Evolutionary conservation across 345 rosid genomes (phyloP), one percentile per base, ranked within the genome.

Genomic region (Chamaenerion angustifolium): DNA sequence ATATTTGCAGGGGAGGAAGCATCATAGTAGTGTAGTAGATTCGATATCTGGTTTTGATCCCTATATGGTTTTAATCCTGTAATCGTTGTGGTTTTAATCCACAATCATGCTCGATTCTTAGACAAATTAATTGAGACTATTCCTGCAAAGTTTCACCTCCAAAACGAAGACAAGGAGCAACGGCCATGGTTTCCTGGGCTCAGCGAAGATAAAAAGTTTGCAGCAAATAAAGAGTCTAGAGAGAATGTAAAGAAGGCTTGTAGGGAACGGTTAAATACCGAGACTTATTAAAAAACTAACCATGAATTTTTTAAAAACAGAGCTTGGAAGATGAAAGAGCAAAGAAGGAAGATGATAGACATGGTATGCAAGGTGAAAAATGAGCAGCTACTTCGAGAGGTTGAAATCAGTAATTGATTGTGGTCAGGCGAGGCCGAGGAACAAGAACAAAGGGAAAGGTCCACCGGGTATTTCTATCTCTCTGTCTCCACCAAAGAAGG

Each of bases 401-500:
- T 11, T 40, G 50, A 46, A 31, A 12, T 17, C 12, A 44, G 8
- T 3, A 45, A 14, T 31, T 16, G 14, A 35, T 17, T 23, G 18
- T 42, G 45, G 19, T 50, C 45, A 90, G 98, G 92, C 94, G 46
- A 86, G 96, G 85, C 94, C 94, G 43, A 59, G 94, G 54, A 48
- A 78, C 76, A 90, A 86, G 89, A 81, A 60, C 60, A 90, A 86
- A 56, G 94, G 96, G 44, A 75, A 93, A 66, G 96, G 89, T 1
- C 96, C 89, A 5, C 83, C 88, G 25, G 74, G 85, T 16, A 70
- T 83, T 42, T 61, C 74, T 6, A 76, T 66, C 4, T 96, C 98
- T 46, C 55, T 82, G 9, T 57, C 85, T 35, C 87, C 92, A 0
- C 77, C 82, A n/a, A n/a, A n/a, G 43, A 76, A 71, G 49, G 89